These are phyloP conservation scores for Choricystis sp. DNA, from an alignment of 139 green algal species.

Conservation along the genomic window DNA sequence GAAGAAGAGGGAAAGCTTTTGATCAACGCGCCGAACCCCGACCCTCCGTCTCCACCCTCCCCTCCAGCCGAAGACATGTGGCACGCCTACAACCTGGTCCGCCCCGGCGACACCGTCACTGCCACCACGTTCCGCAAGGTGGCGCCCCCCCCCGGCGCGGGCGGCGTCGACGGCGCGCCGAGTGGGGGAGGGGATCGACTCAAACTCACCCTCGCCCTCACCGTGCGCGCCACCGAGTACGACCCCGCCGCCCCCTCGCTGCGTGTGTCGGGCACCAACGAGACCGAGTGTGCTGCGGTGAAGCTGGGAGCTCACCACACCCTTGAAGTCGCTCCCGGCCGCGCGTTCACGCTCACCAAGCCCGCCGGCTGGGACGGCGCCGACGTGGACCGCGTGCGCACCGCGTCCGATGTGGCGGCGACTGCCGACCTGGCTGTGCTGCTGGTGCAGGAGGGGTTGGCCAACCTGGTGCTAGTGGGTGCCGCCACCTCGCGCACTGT, in stretches of 20 bases:
- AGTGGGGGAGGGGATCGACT: conserved; percentile 29
- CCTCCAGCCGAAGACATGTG: conserved; percentile 88
- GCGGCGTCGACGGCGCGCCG: background rate
- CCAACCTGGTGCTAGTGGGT: conserved; percentile 79
- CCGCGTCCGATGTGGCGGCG: conserved; percentile 44
- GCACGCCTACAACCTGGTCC: conserved; percentile 76
- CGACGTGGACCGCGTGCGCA: conserved; percentile 53
- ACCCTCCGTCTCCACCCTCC: too few relatives aligned
- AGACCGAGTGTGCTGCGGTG: conserved; percentile 80
- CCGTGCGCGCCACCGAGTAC: conserved; percentile 66
- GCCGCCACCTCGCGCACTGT: conserved; percentile 45
- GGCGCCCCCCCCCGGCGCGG: background rate
- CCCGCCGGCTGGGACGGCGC: conserved; percentile 55
- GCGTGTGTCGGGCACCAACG: conserved; percentile 22
- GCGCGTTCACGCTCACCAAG: conserved; percentile 72
- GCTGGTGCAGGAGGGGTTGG: conserved; percentile 84
- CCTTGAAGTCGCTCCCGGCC: conserved; percentile 64
- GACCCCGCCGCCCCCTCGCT: conserved; percentile 50
- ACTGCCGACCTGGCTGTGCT: conserved; percentile 81
- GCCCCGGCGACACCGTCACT: conserved; percentile 53
- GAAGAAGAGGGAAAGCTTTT: too few relatives aligned
- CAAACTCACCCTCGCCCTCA: conserved; percentile 64
- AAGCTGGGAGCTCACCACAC: conserved; percentile 91
- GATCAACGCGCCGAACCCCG: too few relatives aligned
- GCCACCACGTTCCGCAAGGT: conserved; percentile 57